phyloP scores from a whole-genome alignment of 169 alveolate genomes.

The Eimeria zaria region DNA sequence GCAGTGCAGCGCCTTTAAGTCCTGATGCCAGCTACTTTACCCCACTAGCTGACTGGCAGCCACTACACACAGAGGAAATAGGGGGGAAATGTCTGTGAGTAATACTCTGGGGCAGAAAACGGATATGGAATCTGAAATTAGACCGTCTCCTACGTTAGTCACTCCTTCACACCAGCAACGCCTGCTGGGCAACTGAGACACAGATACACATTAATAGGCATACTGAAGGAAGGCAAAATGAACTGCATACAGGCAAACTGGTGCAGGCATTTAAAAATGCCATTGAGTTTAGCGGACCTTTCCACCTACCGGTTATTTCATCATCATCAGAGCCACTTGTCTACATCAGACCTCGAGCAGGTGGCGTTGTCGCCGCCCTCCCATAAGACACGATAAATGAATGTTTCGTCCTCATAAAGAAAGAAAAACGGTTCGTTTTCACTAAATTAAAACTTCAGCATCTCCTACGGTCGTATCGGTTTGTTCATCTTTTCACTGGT shows the following conservation, averaged over 20 bases:
- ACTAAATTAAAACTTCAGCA: neutral
- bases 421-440: neutral
- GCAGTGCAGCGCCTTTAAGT: too few species aligned
- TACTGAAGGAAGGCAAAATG: neutral
- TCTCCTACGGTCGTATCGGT: neutral
- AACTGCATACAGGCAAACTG: too few species aligned
- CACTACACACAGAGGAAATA: neutral
- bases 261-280: neutral
- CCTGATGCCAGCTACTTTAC: too few species aligned
- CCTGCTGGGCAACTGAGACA: neutral
- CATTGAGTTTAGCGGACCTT: neutral
- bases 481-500: neutral
- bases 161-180: neutral
- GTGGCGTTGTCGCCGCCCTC: neutral
- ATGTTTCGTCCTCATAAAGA: neutral
- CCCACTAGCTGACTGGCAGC: neutral
- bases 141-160: neutral
- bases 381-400: neutral
- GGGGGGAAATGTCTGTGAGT: neutral
- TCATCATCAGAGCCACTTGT: neutral
- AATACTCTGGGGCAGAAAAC: neutral
- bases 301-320: neutral
- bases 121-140: neutral
- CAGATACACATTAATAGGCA: neutral
- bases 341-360: neutral